Conservation (phyloP, 1,139 yeast genomes). For the Blastobotrys capitulatus region DNA sequence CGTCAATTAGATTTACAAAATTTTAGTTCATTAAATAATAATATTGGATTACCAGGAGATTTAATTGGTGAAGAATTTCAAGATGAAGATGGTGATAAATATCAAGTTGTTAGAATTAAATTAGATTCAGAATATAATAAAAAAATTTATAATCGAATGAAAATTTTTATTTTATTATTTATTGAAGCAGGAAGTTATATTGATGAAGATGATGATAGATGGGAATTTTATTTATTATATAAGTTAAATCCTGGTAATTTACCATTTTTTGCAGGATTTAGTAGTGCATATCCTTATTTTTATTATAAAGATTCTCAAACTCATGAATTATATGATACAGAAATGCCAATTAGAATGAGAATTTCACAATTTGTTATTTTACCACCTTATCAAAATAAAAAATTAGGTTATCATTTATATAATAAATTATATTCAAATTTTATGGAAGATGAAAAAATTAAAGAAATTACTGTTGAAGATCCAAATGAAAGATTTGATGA, state of each 20-base stretch:
- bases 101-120: constrained; percentile 21
- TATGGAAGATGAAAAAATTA: constrained; percentile 47
- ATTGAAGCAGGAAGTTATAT: constrained; percentile 94
- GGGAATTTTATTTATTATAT: constrained; percentile 52
- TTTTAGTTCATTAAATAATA: constrained; percentile 20
- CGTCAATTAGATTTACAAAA: constrained; percentile 44
- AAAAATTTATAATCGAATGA: constrained; percentile 64
- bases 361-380: constrained; percentile 83
- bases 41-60: constrained; percentile 29
- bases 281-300: constrained; percentile 84
- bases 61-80: constrained; percentile 36
- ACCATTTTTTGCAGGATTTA: constrained; percentile 59
- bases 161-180: constrained; percentile 71
- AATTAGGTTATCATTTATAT: constrained; percentile 69
- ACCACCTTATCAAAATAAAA: constrained; percentile 67
- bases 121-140: constrained; percentile 16
- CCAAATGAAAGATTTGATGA: constrained; percentile 94
- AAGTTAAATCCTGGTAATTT: constrained; percentile 21
- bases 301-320: constrained; percentile 53
- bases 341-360: constrained; percentile 52
- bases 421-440: constrained; percentile 49
- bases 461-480: constrained; percentile 86
- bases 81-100: constrained; percentile 16
- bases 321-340: constrained; percentile 44
- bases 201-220: constrained; percentile 64